A percentile compares a stretch with the other conserved stretches of the same genome.
Conservation (phyloP, 805 yeast genomes). For the Wickerhamiella azyma region DNA sequence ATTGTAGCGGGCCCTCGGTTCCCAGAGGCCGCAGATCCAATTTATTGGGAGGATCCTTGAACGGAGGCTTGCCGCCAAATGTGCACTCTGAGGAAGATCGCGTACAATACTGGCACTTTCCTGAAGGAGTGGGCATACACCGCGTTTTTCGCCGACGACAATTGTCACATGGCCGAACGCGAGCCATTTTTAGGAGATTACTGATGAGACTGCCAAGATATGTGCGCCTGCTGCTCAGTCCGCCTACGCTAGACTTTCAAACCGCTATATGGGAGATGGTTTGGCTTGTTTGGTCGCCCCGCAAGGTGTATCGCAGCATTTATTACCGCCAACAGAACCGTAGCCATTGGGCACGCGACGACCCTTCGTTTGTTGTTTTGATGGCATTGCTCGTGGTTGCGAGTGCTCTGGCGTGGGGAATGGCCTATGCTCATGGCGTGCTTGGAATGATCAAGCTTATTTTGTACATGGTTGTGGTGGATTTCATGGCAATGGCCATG, state of each 20-base stretch:
- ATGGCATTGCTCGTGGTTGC: conserved; percentile 51
- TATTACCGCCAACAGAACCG: conserved; percentile 72
- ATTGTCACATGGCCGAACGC: conserved; percentile 10
- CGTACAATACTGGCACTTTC: conserved; percentile 9
- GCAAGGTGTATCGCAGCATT: conserved; percentile 66
- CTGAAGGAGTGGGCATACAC: conserved; percentile 3
- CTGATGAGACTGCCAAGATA: conserved; percentile 21
- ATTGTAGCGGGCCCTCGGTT: conserved; percentile 4
- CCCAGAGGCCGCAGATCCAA: conserved; percentile 9
- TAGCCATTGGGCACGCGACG: conserved; percentile 78
- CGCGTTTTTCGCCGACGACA: conserved; percentile 11
- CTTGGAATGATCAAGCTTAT: conserved; percentile 51
- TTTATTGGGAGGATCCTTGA: conserved; percentile 7
- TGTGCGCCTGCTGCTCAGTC: conserved; percentile 39
- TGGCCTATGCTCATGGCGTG: conserved; percentile 57
- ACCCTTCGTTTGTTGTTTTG: conserved; percentile 73
- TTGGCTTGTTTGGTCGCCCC: conserved; percentile 58
- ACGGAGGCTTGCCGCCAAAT: background rate
- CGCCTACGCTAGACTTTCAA: conserved; percentile 78
- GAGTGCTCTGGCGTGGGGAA: conserved; percentile 69
- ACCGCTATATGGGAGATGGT: conserved; percentile 87
- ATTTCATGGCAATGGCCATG: conserved; percentile 59
- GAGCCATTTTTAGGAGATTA: background rate
- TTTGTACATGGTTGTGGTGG: conserved; percentile 71
- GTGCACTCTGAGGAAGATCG: conserved; percentile 5